Evolutionary conservation across 768 basidiomycete species (phyloP).

Genomic region (Naematelia encephala): DNA sequence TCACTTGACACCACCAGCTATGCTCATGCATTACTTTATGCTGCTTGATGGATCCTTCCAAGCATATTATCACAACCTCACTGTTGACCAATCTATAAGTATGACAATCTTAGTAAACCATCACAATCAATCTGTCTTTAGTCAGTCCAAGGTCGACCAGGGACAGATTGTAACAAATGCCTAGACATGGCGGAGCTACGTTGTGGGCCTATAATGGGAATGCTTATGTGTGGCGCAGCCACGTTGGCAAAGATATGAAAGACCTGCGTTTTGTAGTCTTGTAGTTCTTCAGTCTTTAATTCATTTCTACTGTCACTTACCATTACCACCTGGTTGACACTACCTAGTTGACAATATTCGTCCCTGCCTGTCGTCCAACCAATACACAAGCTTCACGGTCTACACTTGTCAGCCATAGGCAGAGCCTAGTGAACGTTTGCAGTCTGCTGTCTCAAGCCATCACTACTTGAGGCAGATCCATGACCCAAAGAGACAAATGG

Average conservation of each 20-base stretch:
- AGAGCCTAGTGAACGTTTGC: neutral
- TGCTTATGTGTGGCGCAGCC: too few species aligned
- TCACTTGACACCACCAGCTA: too few species aligned
- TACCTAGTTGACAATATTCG: neutral
- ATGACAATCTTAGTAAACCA: too few species aligned
- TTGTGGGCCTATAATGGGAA: too few species aligned
- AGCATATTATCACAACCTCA: too few species aligned
- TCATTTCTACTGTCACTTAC: neutral
- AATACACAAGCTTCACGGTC: neutral
- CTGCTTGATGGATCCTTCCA: too few species aligned
- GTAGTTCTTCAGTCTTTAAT: neutral
- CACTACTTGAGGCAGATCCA: neutral
- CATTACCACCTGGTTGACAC: neutral
- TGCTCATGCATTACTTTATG: too few species aligned
- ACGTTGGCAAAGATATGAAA: neutral
- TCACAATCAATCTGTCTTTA: too few species aligned
- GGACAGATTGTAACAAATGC: too few species aligned
- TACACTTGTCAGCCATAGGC: neutral
- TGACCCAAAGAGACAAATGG: neutral
- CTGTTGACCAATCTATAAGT: too few species aligned
- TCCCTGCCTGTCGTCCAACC: neutral
- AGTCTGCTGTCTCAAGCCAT: neutral
- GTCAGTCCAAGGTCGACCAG: too few species aligned
- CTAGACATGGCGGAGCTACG: too few species aligned
- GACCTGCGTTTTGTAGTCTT: neutral